Evolutionary conservation across 805 yeast genomes (phyloP).

Genomic region (Zygotorulaspora florentina): DNA sequence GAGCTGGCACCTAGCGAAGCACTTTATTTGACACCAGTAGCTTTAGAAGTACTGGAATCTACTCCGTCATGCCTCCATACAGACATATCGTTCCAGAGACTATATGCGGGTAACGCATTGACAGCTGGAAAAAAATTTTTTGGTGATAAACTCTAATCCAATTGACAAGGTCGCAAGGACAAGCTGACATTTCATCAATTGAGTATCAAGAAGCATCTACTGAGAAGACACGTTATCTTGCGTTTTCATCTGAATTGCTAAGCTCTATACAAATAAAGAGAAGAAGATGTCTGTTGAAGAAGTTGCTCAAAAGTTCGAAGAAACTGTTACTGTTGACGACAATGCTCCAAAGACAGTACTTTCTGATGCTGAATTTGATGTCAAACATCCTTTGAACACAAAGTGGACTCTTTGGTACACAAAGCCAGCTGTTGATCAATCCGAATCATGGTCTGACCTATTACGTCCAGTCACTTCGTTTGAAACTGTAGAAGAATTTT

Average conservation of each 20-base stretch:
- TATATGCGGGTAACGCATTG: not conserved
- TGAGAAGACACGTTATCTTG: not conserved
- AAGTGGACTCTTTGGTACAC: conserved; percentile 98
- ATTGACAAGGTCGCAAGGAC: conserved; percentile 1
- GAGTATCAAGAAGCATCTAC: not conserved
- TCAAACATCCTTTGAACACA: conserved; percentile 77
- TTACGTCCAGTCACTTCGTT: conserved; percentile 90
- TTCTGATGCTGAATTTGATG: conserved; percentile 32
- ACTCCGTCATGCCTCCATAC: too few species aligned
- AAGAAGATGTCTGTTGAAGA: conserved; percentile 35
- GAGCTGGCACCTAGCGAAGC: too few species aligned
- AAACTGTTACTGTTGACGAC: conserved; percentile 25
- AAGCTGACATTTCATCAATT: not conserved
- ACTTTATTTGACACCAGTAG: too few species aligned
- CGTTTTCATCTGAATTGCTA: not conserved
- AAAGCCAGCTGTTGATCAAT: conserved; percentile 75
- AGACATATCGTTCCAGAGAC: not conserved
- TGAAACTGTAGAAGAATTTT: conserved; percentile 94
- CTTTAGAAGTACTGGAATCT: too few species aligned
- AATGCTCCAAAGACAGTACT: conserved; percentile 31
- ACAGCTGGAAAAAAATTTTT: not conserved
- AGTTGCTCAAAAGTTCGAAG: conserved; percentile 33
- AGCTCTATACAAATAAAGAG: not conserved
- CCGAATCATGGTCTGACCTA: conserved; percentile 87
- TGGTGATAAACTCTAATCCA: not conserved